A percentile compares a stretch with the other conserved stretches of the same genome.
These are phyloP conservation scores for Mallotus japonicus DNA, from an alignment of 441 rosid genomes.

Conservation along the genomic window DNA sequence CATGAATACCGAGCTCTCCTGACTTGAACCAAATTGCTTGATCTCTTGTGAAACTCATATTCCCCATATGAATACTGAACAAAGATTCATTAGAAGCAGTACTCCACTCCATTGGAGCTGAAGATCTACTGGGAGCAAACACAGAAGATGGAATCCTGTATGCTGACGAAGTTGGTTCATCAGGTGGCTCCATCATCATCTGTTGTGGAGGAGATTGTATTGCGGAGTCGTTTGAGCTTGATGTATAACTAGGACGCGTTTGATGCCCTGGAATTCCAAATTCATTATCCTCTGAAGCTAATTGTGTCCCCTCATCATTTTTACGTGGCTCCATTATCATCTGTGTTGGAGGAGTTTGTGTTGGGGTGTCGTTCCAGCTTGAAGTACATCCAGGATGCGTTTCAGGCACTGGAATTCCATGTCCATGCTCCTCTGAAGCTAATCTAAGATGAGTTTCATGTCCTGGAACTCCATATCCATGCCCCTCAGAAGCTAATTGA, in stretches of 20 bases:
- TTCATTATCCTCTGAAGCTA: neutral
- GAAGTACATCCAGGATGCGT: too few relatives aligned
- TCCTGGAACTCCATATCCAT: too few relatives aligned
- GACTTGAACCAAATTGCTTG: slow-evolving; percentile 42
- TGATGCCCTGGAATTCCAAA: neutral
- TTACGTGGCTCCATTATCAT: too few relatives aligned
- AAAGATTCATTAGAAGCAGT: slow-evolving; percentile 75
- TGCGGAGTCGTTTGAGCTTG: slow-evolving; percentile 8
- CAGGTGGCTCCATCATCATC: slow-evolving; percentile 51
- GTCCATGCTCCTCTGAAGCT: too few relatives aligned
- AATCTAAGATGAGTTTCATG: too few relatives aligned
- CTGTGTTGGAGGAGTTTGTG: too few relatives aligned
- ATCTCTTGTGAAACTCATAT: slow-evolving; percentile 51
- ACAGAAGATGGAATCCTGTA: slow-evolving; percentile 64
- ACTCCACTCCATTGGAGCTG: slow-evolving; percentile 64
- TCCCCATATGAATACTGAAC: slow-evolving; percentile 71
- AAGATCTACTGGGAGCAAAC: slow-evolving; percentile 45
- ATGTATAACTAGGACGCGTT: neutral
- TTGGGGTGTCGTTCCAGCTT: too few relatives aligned
- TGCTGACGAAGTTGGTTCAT: slow-evolving; percentile 21
- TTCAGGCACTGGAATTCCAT: too few relatives aligned
- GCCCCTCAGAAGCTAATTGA: too few relatives aligned
- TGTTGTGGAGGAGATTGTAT: slow-evolving; percentile 46
- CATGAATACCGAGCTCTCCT: slow-evolving; percentile 48
- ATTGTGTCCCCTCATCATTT: neutral